Evolutionary conservation across 2,329 filamentous ascomycete genomes (phyloP).

Genomic region (Fusarium piperis): DNA sequence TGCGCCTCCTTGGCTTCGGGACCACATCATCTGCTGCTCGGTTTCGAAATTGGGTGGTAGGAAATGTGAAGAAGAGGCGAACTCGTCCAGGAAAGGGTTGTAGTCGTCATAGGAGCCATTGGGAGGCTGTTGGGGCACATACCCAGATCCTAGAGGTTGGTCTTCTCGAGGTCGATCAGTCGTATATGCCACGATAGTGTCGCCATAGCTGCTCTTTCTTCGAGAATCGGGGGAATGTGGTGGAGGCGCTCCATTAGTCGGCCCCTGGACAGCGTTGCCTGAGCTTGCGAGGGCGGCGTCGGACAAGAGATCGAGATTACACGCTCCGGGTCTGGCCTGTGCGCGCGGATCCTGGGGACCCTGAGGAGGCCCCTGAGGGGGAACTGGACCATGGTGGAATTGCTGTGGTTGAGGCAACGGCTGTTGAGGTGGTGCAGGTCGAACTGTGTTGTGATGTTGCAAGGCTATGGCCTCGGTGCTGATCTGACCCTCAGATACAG

Average conservation of each 20-base stretch:
- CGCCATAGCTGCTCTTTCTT: conserved; percentile 59
- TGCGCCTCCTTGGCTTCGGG: conserved; percentile 53
- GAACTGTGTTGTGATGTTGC: conserved; percentile 45
- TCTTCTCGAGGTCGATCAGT: conserved; percentile 60
- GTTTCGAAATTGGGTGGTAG: conserved; percentile 64
- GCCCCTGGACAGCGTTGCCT: conserved; percentile 61
- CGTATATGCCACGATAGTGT: conserved; percentile 55
- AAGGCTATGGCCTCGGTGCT: conserved; percentile 59
- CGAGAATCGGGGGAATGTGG: conserved; percentile 53
- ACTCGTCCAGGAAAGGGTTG: conserved; percentile 68
- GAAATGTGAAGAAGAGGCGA: conserved; percentile 63
- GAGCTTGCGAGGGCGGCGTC: conserved; percentile 69
- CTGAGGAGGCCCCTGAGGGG: conserved; percentile 47
- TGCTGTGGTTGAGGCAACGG: conserved; percentile 42
- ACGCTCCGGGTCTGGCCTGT: conserved; percentile 57
- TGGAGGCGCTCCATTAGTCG: conserved; percentile 57
- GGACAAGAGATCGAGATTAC: conserved; percentile 67
- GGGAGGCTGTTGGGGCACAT: conserved; percentile 42
- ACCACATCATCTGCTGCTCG: conserved; percentile 64
- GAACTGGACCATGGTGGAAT: conserved; percentile 54
- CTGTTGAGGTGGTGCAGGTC: conserved; percentile 42
- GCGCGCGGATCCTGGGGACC: conserved; percentile 59
- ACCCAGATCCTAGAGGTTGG: conserved; percentile 53
- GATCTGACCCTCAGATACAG: conserved; percentile 59
- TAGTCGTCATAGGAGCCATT: conserved; percentile 63